A percentile compares a stretch with the other conserved stretches of the same genome.
Evolutionary conservation across 1,284 basidiomycete species (phyloP).

Genomic region (Coniophora puteana): DNA sequence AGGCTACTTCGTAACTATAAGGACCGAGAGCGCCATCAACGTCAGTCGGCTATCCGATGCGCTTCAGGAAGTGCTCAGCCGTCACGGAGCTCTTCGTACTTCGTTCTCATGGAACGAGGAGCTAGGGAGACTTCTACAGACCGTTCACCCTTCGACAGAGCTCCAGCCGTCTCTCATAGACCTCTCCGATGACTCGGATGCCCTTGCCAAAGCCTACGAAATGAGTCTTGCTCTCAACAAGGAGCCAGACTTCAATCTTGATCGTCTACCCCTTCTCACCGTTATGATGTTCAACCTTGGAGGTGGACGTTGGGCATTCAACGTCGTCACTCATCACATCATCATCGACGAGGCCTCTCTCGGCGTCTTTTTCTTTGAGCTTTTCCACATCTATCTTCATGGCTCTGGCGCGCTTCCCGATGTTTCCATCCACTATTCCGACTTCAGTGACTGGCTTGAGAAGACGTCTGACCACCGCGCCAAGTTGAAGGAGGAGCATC

Average conservation of each 20-base stretch:
- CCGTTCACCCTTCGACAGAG: constrained; percentile 18
- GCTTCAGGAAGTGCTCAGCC: constrained; percentile 17
- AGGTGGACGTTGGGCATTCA: constrained; percentile 20
- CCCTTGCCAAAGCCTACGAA: constrained; percentile 27
- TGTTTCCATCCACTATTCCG: constrained; percentile 22
- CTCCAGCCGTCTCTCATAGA: constrained; percentile 16
- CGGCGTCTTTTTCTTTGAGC: constrained; percentile 24
- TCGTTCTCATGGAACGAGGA: constrained; percentile 24
- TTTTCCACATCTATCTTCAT: constrained; percentile 22
- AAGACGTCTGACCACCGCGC: constrained; percentile 22
- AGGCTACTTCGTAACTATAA: constrained; percentile 20
- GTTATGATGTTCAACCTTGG: constrained; percentile 22
- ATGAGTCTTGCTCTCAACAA: constrained; percentile 22
- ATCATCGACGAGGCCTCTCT: constrained; percentile 23
- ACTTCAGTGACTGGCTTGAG: constrained; percentile 24
- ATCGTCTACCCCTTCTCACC: constrained; percentile 17
- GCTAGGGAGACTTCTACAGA: constrained; percentile 21
- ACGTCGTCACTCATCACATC: constrained; percentile 22
- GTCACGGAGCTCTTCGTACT: constrained; percentile 25
- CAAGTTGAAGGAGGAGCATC: constrained; percentile 18
- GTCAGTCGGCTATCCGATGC: constrained; percentile 20
- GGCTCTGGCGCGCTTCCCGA: constrained; percentile 19
- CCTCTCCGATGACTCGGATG: no score
- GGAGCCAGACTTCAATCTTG: constrained; percentile 21
- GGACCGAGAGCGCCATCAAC: constrained; percentile 17